These are phyloP conservation scores for Sphaerulina musiva DNA, from an alignment of 2,329 filamentous ascomycete species.

Conservation along the genomic window DNA sequence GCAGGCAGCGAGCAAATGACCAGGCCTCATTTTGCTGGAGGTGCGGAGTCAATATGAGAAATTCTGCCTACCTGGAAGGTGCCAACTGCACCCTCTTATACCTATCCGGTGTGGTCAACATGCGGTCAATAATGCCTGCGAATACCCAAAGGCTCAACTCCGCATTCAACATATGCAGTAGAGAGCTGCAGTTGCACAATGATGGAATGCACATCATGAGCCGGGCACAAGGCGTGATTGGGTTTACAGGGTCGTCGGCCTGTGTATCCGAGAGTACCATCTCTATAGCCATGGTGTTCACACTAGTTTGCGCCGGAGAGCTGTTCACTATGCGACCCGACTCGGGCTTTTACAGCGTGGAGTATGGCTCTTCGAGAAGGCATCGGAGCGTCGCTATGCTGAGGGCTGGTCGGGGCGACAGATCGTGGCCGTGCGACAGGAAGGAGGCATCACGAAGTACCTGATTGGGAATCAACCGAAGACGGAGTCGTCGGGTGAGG, in stretches of 20 bases:
- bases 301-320: too few species aligned
- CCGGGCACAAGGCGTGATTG: conserved; percentile 6
- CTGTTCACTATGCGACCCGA: neutral
- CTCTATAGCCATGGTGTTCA: too few species aligned
- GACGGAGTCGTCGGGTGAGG: too few species aligned
- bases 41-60: neutral
- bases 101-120: neutral
- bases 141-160: conserved; percentile 9
- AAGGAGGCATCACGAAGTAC: neutral
- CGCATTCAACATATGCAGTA: conserved; percentile 9
- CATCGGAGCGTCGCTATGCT: neutral
- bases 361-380: neutral
- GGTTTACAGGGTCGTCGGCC: conserved; percentile 1
- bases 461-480: too few species aligned
- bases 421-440: neutral
- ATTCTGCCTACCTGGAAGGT: neutral
- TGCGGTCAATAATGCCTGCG: conserved; percentile 3
- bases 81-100: neutral
- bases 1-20: conserved; percentile 2
- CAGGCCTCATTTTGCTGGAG: conserved; percentile 3
- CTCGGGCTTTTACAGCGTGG: neutral
- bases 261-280: neutral
- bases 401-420: neutral
- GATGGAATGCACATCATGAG: neutral
- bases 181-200: conserved; percentile 3